Evolutionary conservation across 176 grass and related monocot species (phyloP).

Genomic region (Paspalum notatum): DNA sequence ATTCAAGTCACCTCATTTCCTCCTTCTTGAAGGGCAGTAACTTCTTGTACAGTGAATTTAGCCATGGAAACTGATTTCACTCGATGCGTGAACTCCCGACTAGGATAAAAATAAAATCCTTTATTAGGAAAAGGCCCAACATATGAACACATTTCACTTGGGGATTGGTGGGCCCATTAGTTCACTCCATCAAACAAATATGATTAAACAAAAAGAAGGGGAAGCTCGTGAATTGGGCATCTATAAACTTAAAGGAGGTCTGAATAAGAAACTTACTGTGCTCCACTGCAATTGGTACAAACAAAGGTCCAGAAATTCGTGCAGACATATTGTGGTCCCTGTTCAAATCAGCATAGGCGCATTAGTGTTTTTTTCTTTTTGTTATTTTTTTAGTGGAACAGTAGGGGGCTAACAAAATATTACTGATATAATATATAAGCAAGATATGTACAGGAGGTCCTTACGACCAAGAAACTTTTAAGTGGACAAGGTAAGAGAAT

Average conservation of each 20-base stretch:
- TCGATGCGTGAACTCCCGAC: conserved; percentile 93
- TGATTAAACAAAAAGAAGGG: conserved; percentile 17
- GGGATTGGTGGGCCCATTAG: background rate
- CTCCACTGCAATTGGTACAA: conserved; percentile 98
- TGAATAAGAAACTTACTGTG: conserved; percentile 79
- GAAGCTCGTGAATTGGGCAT: background rate
- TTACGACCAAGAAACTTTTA: background rate
- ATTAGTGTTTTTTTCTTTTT: conserved; percentile 36
- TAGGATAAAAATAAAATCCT: conserved; percentile 41
- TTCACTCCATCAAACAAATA: conserved; percentile 1
- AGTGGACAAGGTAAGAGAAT: conserved; percentile 2
- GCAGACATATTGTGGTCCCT: conserved; percentile 98
- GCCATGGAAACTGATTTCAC: conserved; percentile 99
- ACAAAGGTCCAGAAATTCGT: conserved; percentile 98
- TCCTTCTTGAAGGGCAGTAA: conserved; percentile 84
- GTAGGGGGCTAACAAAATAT: background rate
- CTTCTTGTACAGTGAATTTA: conserved; percentile 98
- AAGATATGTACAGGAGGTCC: conserved; percentile 14
- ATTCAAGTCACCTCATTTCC: conserved; percentile 78
- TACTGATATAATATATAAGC: background rate
- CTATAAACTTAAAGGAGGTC: conserved; percentile 31
- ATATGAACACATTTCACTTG: conserved; percentile 7
- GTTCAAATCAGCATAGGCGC: conserved; percentile 53
- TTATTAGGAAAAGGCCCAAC: background rate
- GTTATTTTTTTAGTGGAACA: background rate